Evolutionary conservation across 2,329 filamentous ascomycete species (phyloP), one percentile per base, ranked within the genome.

Genomic region (Trichoderma guizhouense): DNA sequence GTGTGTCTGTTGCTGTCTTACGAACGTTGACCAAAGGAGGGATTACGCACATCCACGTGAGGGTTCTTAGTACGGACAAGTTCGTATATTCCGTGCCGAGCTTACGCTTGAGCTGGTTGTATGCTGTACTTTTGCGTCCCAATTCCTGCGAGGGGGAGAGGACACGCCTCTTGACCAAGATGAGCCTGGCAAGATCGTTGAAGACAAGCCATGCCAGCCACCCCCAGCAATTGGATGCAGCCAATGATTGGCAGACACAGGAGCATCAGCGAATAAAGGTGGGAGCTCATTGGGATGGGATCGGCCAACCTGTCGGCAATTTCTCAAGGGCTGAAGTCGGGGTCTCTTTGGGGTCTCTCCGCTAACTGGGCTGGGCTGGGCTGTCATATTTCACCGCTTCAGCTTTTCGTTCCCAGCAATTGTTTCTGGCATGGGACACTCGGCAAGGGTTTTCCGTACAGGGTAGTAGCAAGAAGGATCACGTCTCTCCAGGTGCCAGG

Each of bases 181-280:
- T 60, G 21, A 61, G 67, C 18, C 36, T 67, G 51, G 57, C 57
- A 39, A 53, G 39, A 69, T 69, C 57, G 67, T 26, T 62, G 57
- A 69, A 62, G 57, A 53, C 39, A 30, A 60, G 67, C 67, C 57
- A 51, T 69, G 57, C 57, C 36, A 53, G 64, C 64, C 67, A 69
- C 67, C 55, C 57, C 55, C 55, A 53, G 57, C 28, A 15, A 62
- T 21, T 15, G 12, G 12, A 11, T 15, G 7, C 30, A 69, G 57
- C 67, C 67, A 53, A 62, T 69, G 28, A 36, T 36, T 69, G 30
- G 21, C 12, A 28, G 30, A 21, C 57, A 28, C 21, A 18, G 28
- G 30, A 30, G 39, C 57, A 62, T 30, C 39, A 61, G 28, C 30
- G 26, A 53, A 69, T 69, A 21, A 61, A 62, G 34, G 64, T 36